phyloP scores from a whole-genome alignment of 2,329 filamentous ascomycete species.

The Neonectria punicea region DNA sequence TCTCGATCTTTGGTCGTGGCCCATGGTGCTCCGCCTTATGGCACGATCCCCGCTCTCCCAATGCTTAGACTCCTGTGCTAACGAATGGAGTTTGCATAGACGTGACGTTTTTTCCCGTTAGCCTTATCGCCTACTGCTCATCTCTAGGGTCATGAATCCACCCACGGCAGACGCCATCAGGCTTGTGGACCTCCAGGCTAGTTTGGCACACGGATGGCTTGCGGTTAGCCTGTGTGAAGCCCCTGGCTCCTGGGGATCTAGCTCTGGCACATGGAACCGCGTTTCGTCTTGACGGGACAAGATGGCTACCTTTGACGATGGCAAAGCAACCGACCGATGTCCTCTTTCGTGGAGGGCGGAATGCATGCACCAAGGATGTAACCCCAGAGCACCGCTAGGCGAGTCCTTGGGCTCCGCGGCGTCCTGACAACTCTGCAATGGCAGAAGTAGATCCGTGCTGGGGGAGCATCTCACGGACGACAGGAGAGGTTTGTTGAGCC shows the following conservation, averaged over 20 bases:
- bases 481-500: background rate
- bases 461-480: conserved; percentile 10
- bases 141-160: conserved; percentile 25
- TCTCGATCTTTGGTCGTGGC: conserved; percentile 39
- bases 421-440: conserved; percentile 1
- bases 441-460: conserved; percentile 4
- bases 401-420: conserved; percentile 10
- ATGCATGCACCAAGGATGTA: conserved; percentile 9
- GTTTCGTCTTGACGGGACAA: conserved; percentile 28
- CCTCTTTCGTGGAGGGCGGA: conserved; percentile 11
- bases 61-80: conserved; percentile 34
- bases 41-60: conserved; percentile 41
- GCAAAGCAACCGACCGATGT: conserved; percentile 6
- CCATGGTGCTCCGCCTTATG: conserved; percentile 40
- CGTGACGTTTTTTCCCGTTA: conserved; percentile 39
- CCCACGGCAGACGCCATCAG: conserved; percentile 33
- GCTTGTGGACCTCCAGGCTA: conserved; percentile 29
- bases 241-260: conserved; percentile 36
- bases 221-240: conserved; percentile 34
- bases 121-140: conserved; percentile 37
- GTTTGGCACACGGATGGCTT: conserved; percentile 45
- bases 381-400: background rate
- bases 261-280: conserved; percentile 37
- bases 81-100: conserved; percentile 37
- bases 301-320: conserved; percentile 28